Conservation (phyloP, 768 basidiomycete genomes). For the Tulasnella sp. region DNA sequence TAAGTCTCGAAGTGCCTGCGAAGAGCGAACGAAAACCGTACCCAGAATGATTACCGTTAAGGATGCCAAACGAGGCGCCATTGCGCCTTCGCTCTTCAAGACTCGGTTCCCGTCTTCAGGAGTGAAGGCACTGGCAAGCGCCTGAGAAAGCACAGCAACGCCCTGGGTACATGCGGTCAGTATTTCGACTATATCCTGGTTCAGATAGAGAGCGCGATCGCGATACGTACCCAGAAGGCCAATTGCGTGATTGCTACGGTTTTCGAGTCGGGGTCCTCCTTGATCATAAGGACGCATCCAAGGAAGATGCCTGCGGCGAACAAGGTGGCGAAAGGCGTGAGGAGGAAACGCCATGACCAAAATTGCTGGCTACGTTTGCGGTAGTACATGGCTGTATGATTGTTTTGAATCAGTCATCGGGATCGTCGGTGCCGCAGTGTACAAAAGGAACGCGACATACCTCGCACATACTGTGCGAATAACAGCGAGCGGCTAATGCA, state of each 20-base stretch:
- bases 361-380: neutral
- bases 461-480: neutral
- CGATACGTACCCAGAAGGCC: neutral
- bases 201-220: no score
- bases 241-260: neutral
- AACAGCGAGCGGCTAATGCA: neutral
- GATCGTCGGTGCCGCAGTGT: no score
- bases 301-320: neutral
- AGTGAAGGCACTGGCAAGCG: neutral
- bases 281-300: neutral
- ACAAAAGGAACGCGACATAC: neutral
- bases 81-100: constrained; percentile 1
- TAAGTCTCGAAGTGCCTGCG: neutral
- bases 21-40: neutral
- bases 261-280: neutral
- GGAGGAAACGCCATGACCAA: neutral
- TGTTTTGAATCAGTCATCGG: neutral
- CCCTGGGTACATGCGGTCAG: neutral
- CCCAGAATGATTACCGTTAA: neutral
- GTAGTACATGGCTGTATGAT: neutral
- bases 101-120: neutral
- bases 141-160: neutral
- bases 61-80: neutral
- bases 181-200: no score
- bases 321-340: neutral